phyloP scores from a whole-genome alignment of 495 filamentous ascomycete genomes.

The Hypoxylon intermedium region DNA sequence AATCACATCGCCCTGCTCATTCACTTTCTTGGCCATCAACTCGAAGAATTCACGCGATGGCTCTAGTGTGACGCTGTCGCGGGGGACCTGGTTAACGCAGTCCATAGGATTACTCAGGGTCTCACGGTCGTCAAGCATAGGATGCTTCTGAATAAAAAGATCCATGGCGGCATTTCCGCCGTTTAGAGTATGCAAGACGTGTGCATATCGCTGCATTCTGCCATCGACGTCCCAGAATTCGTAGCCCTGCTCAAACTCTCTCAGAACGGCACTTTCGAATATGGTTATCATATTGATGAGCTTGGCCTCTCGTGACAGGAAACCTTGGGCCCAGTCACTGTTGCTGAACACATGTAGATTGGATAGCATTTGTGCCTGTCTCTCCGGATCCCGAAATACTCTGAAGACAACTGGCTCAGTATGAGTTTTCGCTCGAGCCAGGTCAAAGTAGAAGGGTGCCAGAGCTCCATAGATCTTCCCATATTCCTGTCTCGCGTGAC shows the following conservation, averaged over 20 bases:
- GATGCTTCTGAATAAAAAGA: conserved; percentile 85
- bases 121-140: conserved; percentile 75
- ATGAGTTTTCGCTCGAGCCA: conserved; percentile 73
- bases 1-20: conserved; percentile 84
- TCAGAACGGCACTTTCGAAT: conserved; percentile 88
- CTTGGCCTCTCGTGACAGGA: conserved; percentile 70
- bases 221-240: conserved; percentile 90
- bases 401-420: conserved; percentile 84
- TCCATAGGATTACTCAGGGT: conserved; percentile 79
- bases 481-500: conserved; percentile 87
- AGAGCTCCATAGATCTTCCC: conserved; percentile 88
- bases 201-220: conserved; percentile 85
- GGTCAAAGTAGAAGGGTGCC: conserved; percentile 86
- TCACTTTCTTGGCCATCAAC: conserved; percentile 71
- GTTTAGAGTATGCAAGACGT: conserved; percentile 82
- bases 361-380: conserved; percentile 85
- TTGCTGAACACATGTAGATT: conserved; percentile 79
- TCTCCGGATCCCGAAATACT: conserved; percentile 82
- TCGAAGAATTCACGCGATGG: conserved; percentile 85
- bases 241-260: conserved; percentile 91
- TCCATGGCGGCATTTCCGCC: conserved; percentile 80
- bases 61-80: conserved; percentile 70
- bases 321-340: conserved; percentile 80
- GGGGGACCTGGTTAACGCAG: conserved; percentile 72
- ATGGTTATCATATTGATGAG: conserved; percentile 76